Evolutionary conservation across 2,329 filamentous ascomycete species (phyloP), one percentile per base, ranked within the genome.

Genomic region (Periglandula ipomoeae): DNA sequence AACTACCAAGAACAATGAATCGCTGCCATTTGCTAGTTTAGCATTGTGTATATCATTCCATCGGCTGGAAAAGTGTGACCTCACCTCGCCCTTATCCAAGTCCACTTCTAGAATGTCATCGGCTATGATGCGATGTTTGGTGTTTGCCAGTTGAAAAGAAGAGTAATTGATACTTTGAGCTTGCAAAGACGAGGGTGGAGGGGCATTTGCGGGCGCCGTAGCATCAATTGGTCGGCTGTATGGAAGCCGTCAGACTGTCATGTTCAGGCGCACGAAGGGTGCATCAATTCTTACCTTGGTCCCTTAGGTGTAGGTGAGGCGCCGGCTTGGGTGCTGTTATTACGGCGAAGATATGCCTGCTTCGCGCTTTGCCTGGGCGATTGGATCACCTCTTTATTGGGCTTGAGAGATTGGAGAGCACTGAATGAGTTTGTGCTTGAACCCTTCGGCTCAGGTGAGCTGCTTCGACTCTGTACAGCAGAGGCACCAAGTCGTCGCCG

Each of bases 1-100:
- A 93, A 57, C 78, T 82, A 1, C 87, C 87, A 10, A 88, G 67
- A 8, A 84, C 65, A 4, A 82, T 69, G 37, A 85, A 68, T 15
- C 81, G 75, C 79, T 84, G 45, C 1, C 6, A 7, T n/a, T 3
- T 64, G 35, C 64, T 59, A 13, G 22, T 17, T 26, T 1, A n/a
- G 7, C 35, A 32, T 15, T 15, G n/a, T n/a, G n/a, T 32, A 32
- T 15, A 11, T 32, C 30, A 15, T 4, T 32, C 15, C 9, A 32
- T 19, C 10, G 20, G 10, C 15, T 20, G 27, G 11, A n/a, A 32
- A 19, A 13, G 51, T 65, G 39, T 64, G 57, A 15, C 2, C 38
- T 15, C 19, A 76, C 77, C 65, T 80, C 76, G 47, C 71, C 72
- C n/a, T 72, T 69, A 3, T 64, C 58, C 3, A 79, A 60, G 22